phyloP scores from a whole-genome alignment of 225 moss, liverwort and hornwort species.

The Climacium dendroides region DNA sequence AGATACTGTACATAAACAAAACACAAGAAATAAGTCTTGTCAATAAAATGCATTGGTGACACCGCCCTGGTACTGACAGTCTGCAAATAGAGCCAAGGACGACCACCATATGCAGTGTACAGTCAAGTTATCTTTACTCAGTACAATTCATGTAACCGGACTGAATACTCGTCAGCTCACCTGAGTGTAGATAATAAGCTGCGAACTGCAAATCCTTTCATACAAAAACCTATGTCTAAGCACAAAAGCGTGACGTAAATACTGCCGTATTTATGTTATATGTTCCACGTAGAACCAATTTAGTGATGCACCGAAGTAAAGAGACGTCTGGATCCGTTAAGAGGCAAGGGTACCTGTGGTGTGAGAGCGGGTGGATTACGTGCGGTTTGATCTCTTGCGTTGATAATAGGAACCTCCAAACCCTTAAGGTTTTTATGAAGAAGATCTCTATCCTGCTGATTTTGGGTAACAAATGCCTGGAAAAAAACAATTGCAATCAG shows the following conservation, averaged over 20 bases:
- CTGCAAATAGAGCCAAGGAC: neutral
- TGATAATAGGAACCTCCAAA: conserved; percentile 69
- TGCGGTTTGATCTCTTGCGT: conserved; percentile 25
- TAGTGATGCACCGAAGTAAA: neutral
- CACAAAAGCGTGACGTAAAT: neutral
- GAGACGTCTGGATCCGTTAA: neutral
- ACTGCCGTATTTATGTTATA: neutral
- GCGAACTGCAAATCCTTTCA: neutral
- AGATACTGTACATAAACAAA: neutral
- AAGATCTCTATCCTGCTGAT: conserved; percentile 59
- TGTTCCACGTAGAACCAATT: neutral
- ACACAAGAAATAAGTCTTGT: neutral
- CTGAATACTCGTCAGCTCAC: neutral
- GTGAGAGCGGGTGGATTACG: conserved; percentile 36
- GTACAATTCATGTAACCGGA: neutral
- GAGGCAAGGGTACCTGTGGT: conserved; percentile 30
- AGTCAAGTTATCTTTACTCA: neutral
- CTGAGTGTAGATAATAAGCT: neutral
- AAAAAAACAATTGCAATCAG: neutral
- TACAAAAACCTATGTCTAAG: neutral
- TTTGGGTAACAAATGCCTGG: conserved; percentile 82
- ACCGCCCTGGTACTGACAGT: neutral
- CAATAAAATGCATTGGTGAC: neutral
- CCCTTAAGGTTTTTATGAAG: conserved; percentile 29
- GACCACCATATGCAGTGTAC: neutral